Base-by-base conservation (phyloP, 108 stramenopile species). In the Fistulifera pelliculosa region DNA sequence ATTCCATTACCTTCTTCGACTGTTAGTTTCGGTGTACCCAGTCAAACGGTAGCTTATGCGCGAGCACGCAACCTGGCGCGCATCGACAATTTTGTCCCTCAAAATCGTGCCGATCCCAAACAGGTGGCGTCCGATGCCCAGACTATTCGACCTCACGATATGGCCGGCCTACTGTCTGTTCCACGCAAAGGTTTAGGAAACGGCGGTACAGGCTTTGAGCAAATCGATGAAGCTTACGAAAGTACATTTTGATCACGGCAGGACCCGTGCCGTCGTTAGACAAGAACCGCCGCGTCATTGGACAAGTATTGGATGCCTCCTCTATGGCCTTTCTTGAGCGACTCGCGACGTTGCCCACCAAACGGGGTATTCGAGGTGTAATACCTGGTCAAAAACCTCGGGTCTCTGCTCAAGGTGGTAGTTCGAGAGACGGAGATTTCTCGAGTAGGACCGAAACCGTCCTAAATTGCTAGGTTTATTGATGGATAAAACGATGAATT, bases 121-220 rank as follows among this genome's bases (percentile, higher is more conserved):
- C 51, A 52, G 11, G 69, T 70, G 2, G 49, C 57, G 18, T 47
- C 54, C 26, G 85, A 83, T 39, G 43, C 58, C 45, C 52, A 54
- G 38, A 60, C 71, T 11, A 35, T 35, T 6, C 58, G 81, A 47
- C 19, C 19, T 15, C 87, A 84, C 47, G 57, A 75, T 51, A 65
- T 27, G 1, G 78, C 87, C 15, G 87, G 87, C 6, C 58, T 88
- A 40, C 4, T 89, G 5, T 78, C 83, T 1, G 64, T 89, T 17
- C 77, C 87, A 2, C 69, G 41, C 47, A 82, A 85, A 45, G 87
- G 87, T 27, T 54, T 89, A 49, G 87, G 87, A 21, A 83, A 81
- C 57, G 87, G 83, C 14, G 79, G 79, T 19, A 71, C 66, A 3
- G 70, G 71, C 0, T 74, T 77, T 56, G 83, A 71, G 49, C 65